A percentile compares a stretch with the other conserved stretches of the same genome.
These are phyloP conservation scores for Syzygium aqueum DNA, from an alignment of 345 rosid genomes.

Conservation along the genomic window DNA sequence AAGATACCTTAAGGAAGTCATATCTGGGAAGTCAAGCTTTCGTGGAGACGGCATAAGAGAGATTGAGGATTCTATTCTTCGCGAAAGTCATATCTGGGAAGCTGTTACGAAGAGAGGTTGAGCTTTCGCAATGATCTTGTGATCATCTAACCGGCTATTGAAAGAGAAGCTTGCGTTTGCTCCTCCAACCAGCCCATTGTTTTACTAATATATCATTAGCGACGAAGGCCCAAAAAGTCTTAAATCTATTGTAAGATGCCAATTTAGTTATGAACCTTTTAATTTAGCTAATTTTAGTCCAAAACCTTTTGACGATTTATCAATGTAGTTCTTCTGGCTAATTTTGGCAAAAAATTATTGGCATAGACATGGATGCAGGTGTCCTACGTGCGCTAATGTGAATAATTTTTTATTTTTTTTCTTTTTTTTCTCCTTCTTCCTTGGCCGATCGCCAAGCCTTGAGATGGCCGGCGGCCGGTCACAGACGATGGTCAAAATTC, in stretches of 20 bases:
- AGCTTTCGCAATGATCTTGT: background rate
- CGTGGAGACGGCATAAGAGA: background rate
- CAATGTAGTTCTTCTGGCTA: too few species aligned
- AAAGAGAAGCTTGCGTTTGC: background rate
- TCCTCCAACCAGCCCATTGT: background rate
- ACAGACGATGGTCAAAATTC: background rate
- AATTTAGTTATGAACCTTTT: background rate
- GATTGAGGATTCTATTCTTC: background rate
- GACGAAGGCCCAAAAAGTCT: background rate
- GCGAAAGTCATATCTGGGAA: background rate
- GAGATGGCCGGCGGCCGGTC: fast-evolving
- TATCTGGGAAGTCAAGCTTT: background rate
- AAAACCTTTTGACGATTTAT: background rate
- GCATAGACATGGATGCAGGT: fast-evolving
- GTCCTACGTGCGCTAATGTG: fast-evolving
- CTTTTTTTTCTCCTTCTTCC: background rate
- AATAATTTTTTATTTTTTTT: background rate
- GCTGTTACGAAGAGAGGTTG: background rate
- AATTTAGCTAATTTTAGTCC: background rate
- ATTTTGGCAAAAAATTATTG: fast-evolving
- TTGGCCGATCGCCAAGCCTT: fast-evolving
- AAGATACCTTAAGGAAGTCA: too few species aligned
- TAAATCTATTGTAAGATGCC: background rate
- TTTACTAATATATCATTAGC: background rate
- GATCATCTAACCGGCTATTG: background rate